Evolutionary conservation across 768 basidiomycete species (phyloP), one percentile per base, ranked within the genome.

Genomic region (Imleria badia): DNA sequence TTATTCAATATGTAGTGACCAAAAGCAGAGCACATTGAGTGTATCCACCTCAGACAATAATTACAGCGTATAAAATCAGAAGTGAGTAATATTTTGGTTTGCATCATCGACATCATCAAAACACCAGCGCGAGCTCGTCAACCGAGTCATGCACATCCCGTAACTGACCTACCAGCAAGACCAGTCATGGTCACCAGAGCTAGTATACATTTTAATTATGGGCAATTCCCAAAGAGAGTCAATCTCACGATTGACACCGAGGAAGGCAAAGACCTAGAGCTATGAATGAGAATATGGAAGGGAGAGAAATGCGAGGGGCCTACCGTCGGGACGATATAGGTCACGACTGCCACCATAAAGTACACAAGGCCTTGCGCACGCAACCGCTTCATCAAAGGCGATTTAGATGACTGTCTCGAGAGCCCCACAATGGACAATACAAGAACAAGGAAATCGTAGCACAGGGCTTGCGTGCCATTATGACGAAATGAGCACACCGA

Each of bases 381-480:
- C 22, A 69, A 43, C 9, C 45, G 60, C 14, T 56, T 61, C n/a
- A 1, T 42, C 22, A 71, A 39, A 15, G 58, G 47, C 1, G 61
- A 67, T 34, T 51, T 60, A 7, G 63, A 61, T 7, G 14, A 9
- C 14, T 52, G 35, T 33, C 45, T 48, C 4, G 56, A 67, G 5
- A 69, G 56, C 8, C 56, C 60, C 6, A 54, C 44, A 7, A 61
- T 20, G 11, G 58, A 56, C 15, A 71, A 26, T 5, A 60, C n/a
- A 17, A 69, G 38, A 15, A 69, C 49, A 3, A 65, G 4, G n/a
- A 60, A 46, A 31, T 71, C 59, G 14, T 58, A 69, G 22, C 46
- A 48, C 41, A 57, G 33, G n/a, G 67, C 67, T 69, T 55, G n/a
- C 15, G 4, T 29, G 6, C 26, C 52, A 43, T n/a, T n/a, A n/a